A percentile compares a stretch with the other conserved stretches of the same genome.
Evolutionary conservation across 352 stramenopile species (phyloP).

Genomic region (Achlya hypogyna): DNA sequence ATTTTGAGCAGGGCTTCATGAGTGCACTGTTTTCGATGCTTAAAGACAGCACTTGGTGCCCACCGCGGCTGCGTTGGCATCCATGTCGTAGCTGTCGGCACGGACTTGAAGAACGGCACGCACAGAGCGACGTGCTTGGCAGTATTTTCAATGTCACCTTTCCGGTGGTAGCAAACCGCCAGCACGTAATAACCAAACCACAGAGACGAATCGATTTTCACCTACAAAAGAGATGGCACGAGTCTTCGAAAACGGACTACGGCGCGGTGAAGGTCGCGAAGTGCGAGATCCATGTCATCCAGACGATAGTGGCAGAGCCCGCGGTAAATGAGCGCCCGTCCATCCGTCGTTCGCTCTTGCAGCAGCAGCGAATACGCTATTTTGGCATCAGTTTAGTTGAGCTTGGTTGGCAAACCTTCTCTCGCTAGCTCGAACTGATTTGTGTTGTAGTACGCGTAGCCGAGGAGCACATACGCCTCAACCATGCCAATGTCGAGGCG

Average conservation of each 20-base stretch:
- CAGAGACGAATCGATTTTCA: conserved; percentile 5
- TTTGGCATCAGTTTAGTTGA: background rate
- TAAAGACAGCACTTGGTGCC: background rate
- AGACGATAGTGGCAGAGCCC: conserved; percentile 7
- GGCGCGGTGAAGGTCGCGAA: conserved; percentile 14
- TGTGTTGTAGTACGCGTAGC: conserved; percentile 35
- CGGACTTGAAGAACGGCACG: background rate
- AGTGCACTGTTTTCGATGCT: background rate
- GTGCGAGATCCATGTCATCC: background rate
- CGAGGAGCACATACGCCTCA: conserved; percentile 34
- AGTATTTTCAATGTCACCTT: background rate
- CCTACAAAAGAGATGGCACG: background rate
- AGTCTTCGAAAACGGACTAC: background rate
- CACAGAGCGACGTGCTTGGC: background rate
- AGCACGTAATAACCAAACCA: conserved; percentile 17
- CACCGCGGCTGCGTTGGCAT: background rate
- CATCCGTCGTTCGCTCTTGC: conserved; percentile 5
- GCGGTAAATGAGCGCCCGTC: conserved; percentile 4
- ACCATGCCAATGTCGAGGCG: conserved; percentile 30
- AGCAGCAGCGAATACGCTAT: conserved; percentile 6
- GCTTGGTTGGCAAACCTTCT: background rate
- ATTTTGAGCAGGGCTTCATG: background rate
- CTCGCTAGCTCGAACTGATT: conserved; percentile 28
- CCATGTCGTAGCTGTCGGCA: background rate
- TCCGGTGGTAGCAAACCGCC: background rate